Base-by-base conservation (phyloP, 495 filamentous ascomycete genomes). In the Podospora anserina region DNA sequence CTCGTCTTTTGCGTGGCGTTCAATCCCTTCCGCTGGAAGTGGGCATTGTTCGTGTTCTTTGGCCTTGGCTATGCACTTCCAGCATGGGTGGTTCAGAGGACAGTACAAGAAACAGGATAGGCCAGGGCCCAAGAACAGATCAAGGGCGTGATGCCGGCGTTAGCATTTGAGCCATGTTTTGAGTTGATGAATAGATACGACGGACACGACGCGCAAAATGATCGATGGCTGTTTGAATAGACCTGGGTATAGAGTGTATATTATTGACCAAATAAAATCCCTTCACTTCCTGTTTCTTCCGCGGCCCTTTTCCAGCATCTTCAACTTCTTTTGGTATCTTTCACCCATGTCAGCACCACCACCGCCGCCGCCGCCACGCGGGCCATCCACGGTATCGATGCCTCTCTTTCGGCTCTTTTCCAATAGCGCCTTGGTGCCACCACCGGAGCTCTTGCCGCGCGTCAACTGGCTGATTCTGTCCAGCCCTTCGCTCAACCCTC, bases 11-110 rank as follows among this genome's bases (percentile, higher is more conserved):
- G 87, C 59, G 84, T 94, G 55, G 80, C 85, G 2, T 84, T 95
- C 72, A 95, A 94, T 73, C 92, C 92, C 0, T 95, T 95, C 78
- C 83, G 91, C 61, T 96, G 92, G 92, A 90, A 90, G 78, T 90
- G 88, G 88, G 87, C 84, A 0, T 78, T 88, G 0, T 96, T 95
- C 70, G 91, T 96, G 30, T 86, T 95, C 72, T 90, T 89, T 72
- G 92, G 92, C 2, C 78, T 93, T 27, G 90, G 90, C 0, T 82
- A 84, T n/a, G 78, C 78, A 26, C 71, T 94, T 63, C 92, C 92
- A 0, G 81, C 85, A 78, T 78, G 75, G 32, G 82, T 94, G 58
- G 89, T 94, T 5, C 78, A 83, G 70, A 95, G 80, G 86, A 91
- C 23, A 68, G 71, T 67, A 53, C 89, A 2, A 75, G 87, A 57